A percentile compares a stretch with the other conserved stretches of the same genome.
Conservation (phyloP, 768 basidiomycete genomes). For the Tubosaeta sp. region DNA sequence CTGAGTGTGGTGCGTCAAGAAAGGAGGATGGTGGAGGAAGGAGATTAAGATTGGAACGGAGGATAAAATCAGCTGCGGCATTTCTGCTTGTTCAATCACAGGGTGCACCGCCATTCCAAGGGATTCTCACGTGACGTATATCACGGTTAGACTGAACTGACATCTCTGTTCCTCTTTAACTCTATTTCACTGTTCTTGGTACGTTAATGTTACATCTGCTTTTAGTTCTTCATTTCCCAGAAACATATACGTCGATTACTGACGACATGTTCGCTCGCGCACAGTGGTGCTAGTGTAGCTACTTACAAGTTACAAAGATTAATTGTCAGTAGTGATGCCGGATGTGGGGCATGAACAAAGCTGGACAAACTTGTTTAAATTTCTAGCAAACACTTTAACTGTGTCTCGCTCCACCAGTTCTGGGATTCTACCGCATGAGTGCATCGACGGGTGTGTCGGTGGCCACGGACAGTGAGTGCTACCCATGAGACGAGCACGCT, state of each 20-base stretch:
- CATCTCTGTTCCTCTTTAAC: no score
- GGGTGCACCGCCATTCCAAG: no score
- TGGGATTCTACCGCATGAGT: background rate
- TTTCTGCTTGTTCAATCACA: no score
- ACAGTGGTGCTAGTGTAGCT: no score
- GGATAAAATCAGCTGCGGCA: constrained; percentile 32
- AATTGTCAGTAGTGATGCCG: background rate
- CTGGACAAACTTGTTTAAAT: no score
- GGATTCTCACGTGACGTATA: constrained; percentile 8
- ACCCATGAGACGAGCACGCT: background rate
- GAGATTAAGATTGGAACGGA: constrained; percentile 1
- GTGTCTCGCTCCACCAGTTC: background rate
- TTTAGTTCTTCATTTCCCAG: no score
- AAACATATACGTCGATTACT: no score
- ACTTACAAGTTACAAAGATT: no score
- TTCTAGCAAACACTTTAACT: background rate
- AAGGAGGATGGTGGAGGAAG: background rate
- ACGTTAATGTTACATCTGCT: background rate
- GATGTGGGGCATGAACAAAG: background rate
- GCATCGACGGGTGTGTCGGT: background rate
- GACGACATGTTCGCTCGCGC: no score
- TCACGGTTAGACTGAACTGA: no score
- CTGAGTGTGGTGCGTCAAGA: background rate
- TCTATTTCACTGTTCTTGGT: background rate
- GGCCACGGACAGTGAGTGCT: background rate